A percentile compares a stretch with the other conserved stretches of the same genome.
Evolutionary conservation across 768 basidiomycete genomes (phyloP).

Genomic region (Boletus barrowsii): DNA sequence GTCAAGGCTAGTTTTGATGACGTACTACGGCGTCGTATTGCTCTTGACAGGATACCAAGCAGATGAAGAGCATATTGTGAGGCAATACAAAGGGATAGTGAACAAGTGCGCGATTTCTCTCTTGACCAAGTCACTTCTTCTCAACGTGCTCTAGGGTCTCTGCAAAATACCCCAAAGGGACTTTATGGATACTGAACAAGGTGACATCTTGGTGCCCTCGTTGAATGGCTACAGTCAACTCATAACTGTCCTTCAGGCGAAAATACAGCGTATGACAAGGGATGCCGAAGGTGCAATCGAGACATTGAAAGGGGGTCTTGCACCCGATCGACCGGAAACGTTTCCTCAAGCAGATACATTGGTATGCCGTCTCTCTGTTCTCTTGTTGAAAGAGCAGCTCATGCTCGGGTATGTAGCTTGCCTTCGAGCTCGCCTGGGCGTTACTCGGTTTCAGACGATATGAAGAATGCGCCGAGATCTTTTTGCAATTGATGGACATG

Average conservation of each 20-base stretch:
- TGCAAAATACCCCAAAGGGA: conserved; percentile 58
- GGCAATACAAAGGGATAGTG: conserved; percentile 62
- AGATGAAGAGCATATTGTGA: conserved; percentile 60
- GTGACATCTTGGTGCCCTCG: conserved; percentile 30
- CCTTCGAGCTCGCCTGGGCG: conserved; percentile 80
- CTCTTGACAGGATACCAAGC: conserved; percentile 74
- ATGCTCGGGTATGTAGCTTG: conserved; percentile 42
- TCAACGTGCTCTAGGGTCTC: conserved; percentile 40
- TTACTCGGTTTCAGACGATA: conserved; percentile 62
- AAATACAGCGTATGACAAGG: conserved; percentile 69
- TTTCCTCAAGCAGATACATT: conserved; percentile 75
- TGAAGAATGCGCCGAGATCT: conserved; percentile 63
- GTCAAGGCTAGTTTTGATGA: conserved; percentile 71
- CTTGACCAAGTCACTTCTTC: background rate
- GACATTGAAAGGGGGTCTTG: conserved; percentile 57
- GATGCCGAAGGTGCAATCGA: conserved; percentile 64
- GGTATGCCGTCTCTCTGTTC: conserved; percentile 31
- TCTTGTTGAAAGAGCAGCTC: background rate
- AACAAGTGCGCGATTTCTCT: conserved; percentile 45
- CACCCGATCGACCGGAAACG: conserved; percentile 44
- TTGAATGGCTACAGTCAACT: background rate
- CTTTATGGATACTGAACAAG: conserved; percentile 72
- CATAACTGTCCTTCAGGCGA: conserved; percentile 46
- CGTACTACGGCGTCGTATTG: conserved; percentile 70
- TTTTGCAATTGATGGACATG: conserved; percentile 59